Evolutionary conservation across 345 rosid genomes (phyloP), one percentile per base, ranked within the genome.

Genomic region (Lepidium didymum): DNA sequence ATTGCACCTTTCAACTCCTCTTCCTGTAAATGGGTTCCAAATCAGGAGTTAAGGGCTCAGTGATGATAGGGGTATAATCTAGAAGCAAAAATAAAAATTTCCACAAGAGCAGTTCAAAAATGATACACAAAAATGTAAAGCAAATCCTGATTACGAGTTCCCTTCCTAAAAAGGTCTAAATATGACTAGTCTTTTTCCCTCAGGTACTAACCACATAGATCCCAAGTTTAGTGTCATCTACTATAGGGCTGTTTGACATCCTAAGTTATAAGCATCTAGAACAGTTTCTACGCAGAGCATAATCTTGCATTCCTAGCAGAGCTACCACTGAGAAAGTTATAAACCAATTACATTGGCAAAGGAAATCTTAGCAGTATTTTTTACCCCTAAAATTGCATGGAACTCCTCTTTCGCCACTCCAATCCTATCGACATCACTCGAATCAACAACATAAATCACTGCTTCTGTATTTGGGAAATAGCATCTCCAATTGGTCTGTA

Each of bases 401-500:
- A 84, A 81, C 41, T 84, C 88, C 25, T 84, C 86, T 71, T 82
- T 84, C 0, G 86, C 88, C 21, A 76, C 81, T 31, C 69, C 70
- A 14, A 84, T 64, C 34, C 88, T 49, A 54, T 84, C 86, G 19
- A 81, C 76, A 59, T 84, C 88, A 47, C 86, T 81, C 16, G 86
- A 84, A 44, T 84, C 88, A 44, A 84, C 84, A 51, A 84, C 88
- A 60, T 84, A 84, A 18, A 84, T 80, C 53, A 77, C 70, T 47
- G 80, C 76, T 77, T 69, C 76, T 15, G 76, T 69, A 74, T 80
- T 84, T 8, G 85, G 86, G 52, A 81, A 86, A 79, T 82, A 86
- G 67, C 86, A 86, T 74, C 88, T 75, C 91, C 91, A 86, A 38
- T 83, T 40, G 91, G 88, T 80, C 91, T 85, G 85, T 49, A 47